Conservation (phyloP, 306 rosid species). For the Dalbergia cultrata region DNA sequence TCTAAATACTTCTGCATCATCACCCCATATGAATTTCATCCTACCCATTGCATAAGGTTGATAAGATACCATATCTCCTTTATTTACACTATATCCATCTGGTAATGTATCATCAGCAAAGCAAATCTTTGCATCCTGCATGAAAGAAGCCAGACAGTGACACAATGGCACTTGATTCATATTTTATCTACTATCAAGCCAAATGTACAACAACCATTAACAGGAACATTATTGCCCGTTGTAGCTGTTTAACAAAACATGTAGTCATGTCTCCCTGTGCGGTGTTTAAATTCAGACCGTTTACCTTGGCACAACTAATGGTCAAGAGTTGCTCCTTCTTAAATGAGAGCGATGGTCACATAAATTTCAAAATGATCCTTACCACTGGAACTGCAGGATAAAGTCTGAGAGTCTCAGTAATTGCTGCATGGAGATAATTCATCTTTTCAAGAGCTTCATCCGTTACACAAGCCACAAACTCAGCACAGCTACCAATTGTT, state of each 20-base stretch:
- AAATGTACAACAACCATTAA: constrained; percentile 3
- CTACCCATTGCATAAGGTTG: constrained; percentile 92
- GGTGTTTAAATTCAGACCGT: background rate
- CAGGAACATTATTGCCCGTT: constrained; percentile 3
- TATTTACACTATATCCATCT: constrained; percentile 69
- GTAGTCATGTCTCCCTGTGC: background rate
- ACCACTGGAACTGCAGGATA: constrained; percentile 90
- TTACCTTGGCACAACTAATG: background rate
- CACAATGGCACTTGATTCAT: background rate
- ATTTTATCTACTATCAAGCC: background rate
- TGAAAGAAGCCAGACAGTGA: background rate
- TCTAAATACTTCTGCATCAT: constrained; percentile 70
- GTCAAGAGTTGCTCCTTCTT: constrained; percentile 1
- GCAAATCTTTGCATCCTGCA: constrained; percentile 77
- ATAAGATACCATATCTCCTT: constrained; percentile 70
- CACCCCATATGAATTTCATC: constrained; percentile 88
- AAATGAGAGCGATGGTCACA: background rate
- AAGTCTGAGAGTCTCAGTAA: constrained; percentile 85
- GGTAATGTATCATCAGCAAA: constrained; percentile 77
- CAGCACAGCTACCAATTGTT: constrained; percentile 53
- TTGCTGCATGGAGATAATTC: constrained; percentile 82
- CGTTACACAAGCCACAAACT: constrained; percentile 54
- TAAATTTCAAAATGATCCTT: constrained; percentile 43
- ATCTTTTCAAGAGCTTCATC: constrained; percentile 72
- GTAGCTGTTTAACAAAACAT: background rate